A percentile compares a stretch with the other conserved stretches of the same genome.
Conservation (phyloP, 306 rosid species). For the Inga oerstediana region DNA sequence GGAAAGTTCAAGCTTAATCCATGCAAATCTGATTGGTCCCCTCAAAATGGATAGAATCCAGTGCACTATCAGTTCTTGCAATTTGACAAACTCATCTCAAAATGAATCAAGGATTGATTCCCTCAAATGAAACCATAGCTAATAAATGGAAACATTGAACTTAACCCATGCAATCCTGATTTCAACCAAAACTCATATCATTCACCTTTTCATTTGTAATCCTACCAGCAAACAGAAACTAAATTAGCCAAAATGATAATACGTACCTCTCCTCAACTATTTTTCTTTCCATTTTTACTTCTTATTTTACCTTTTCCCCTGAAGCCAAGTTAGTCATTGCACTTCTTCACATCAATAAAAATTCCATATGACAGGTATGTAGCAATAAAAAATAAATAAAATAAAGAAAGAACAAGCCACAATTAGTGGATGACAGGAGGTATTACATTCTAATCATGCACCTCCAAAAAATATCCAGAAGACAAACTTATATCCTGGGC, state of each 20-base stretch:
- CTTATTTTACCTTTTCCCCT: not conserved
- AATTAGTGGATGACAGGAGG: not conserved
- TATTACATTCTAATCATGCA: not conserved
- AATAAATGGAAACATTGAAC: slow-evolving; percentile 18
- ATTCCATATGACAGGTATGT: not conserved
- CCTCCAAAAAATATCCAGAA: not conserved
- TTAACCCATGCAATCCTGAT: slow-evolving; percentile 26
- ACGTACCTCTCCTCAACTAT: not conserved
- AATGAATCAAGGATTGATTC: not conserved
- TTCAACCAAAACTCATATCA: slow-evolving; percentile 12
- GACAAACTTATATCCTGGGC: not conserved
- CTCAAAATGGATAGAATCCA: not conserved
- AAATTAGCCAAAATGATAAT: not conserved
- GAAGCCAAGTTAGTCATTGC: not conserved
- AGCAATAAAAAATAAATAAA: not conserved
- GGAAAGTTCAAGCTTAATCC: not conserved
- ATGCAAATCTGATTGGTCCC: not conserved
- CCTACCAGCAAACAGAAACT: not conserved
- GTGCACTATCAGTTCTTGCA: slow-evolving; percentile 15
- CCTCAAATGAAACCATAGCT: not conserved
- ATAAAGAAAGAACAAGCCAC: not conserved
- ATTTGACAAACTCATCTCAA: slow-evolving; percentile 8
- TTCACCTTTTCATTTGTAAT: slow-evolving; percentile 9
- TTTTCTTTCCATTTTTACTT: not conserved
- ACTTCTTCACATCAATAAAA: not conserved